Evolutionary conservation across 106 monocot species (phyloP).

Genomic region (Allium cepa): DNA sequence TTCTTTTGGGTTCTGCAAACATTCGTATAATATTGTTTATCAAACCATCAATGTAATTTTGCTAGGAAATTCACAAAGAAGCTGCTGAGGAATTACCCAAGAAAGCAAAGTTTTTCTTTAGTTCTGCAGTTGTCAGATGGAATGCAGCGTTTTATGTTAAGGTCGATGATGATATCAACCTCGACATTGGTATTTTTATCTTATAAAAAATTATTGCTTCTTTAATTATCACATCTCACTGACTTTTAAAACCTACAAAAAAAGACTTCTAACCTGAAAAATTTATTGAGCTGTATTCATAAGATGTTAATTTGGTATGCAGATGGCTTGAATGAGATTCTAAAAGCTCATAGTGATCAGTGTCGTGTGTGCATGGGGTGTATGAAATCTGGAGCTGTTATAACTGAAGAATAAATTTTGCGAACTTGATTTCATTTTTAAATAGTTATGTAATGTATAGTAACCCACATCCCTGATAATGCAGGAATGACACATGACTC

Average conservation of each 20-base stretch:
- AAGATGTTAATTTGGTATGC: neutral
- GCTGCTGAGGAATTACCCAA: constrained; percentile 82
- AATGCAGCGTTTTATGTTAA: constrained; percentile 99
- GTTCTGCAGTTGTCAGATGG: constrained; percentile 82
- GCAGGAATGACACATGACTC: neutral
- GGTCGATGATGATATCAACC: constrained; percentile 92
- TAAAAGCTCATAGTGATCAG: constrained; percentile 60
- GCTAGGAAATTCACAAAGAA: constrained; percentile 89
- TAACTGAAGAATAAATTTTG: constrained; percentile 76
- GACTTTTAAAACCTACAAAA: no score
- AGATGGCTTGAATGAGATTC: constrained; percentile 87
- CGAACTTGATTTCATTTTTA: neutral
- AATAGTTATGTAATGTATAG: no score
- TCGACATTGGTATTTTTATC: constrained; percentile 49
- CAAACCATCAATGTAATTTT: neutral
- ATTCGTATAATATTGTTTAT: no score
- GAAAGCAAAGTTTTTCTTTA: constrained; percentile 94
- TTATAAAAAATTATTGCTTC: no score
- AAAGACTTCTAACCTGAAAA: no score
- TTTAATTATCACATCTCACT: no score
- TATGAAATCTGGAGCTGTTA: constrained; percentile 93
- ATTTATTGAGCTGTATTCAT: no score
- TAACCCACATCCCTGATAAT: neutral
- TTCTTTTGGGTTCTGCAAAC: no score
- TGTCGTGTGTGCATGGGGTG: constrained; percentile 83